These are phyloP conservation scores for Balakata baccata DNA, from an alignment of 345 rosid species.

Conservation along the genomic window DNA sequence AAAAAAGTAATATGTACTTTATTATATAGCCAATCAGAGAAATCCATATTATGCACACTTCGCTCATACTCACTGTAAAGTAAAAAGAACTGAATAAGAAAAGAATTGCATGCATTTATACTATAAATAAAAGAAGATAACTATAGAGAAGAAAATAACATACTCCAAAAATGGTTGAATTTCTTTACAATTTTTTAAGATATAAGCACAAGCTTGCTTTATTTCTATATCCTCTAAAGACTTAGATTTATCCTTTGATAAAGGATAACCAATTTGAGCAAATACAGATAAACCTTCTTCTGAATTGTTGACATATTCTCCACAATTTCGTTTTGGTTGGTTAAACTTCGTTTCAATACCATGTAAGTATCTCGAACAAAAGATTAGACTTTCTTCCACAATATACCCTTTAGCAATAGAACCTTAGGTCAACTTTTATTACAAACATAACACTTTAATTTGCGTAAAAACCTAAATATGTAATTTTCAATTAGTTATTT, in stretches of 20 bases:
- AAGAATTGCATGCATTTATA: background rate
- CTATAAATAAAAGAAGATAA: too few species aligned
- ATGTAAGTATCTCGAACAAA: constrained; percentile 7
- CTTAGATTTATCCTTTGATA: background rate
- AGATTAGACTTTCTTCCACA: background rate
- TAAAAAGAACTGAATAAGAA: background rate
- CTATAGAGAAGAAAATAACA: background rate
- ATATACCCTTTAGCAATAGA: constrained; percentile 7
- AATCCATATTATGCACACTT: background rate
- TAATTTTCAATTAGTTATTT: background rate
- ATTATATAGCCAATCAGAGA: background rate
- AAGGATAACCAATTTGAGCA: background rate
- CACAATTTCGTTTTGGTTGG: background rate
- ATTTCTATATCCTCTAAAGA: background rate
- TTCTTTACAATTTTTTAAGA: constrained; percentile 6
- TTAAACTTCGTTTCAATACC: constrained; percentile 15
- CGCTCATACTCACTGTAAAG: background rate
- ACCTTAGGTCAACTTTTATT: constrained; percentile 1
- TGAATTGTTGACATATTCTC: background rate
- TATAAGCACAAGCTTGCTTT: background rate
- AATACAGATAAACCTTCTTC: background rate
- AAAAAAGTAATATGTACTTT: background rate
- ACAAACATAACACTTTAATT: constrained; percentile 8
- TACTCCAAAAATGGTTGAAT: background rate
- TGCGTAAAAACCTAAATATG: background rate